Conservation (phyloP, 2,329 filamentous ascomycete genomes). For the Xylaria arbuscula region DNA sequence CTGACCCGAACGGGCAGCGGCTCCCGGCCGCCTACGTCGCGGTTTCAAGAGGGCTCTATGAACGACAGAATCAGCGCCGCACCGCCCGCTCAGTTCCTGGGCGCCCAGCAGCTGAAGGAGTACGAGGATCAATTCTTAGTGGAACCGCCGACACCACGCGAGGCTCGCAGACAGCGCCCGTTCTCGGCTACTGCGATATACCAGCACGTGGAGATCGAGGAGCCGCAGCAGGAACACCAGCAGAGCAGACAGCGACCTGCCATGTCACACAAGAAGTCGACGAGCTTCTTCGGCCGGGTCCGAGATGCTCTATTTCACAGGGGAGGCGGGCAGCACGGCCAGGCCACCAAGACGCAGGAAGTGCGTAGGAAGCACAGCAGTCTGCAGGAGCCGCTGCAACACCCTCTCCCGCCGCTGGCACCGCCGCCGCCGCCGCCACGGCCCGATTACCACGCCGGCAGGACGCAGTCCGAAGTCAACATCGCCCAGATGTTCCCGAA, state of each 20-base stretch:
- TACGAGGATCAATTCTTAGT: slow-evolving; percentile 50
- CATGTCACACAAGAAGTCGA: slow-evolving; percentile 47
- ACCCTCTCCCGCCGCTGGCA: slow-evolving; percentile 31
- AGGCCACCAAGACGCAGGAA: slow-evolving; percentile 36
- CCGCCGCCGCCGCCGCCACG: slow-evolving; percentile 28
- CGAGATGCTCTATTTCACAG: slow-evolving; percentile 45
- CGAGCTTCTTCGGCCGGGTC: slow-evolving; percentile 49
- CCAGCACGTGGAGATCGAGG: slow-evolving; percentile 5
- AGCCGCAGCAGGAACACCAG: slow-evolving; percentile 12
- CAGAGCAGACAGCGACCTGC: slow-evolving; percentile 31
- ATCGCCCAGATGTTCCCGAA: slow-evolving; percentile 38
- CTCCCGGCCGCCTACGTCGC: slow-evolving; percentile 47
- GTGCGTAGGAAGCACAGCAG: slow-evolving; percentile 48
- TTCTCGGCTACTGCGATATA: slow-evolving; percentile 39
- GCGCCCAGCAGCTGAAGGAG: slow-evolving; percentile 45
- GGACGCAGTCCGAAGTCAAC: slow-evolving; percentile 46
- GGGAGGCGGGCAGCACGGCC: slow-evolving; percentile 28
- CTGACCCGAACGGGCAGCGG: slow-evolving; percentile 55
- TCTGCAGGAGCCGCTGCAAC: slow-evolving; percentile 45
- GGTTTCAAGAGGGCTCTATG: slow-evolving; percentile 87
- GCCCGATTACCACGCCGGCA: slow-evolving; percentile 38
- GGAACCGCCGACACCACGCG: slow-evolving; percentile 7
- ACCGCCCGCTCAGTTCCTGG: slow-evolving; percentile 76
- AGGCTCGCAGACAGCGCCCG: slow-evolving; percentile 36
- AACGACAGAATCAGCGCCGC: slow-evolving; percentile 79